Percentiles rank a stretch among this genome's conserved stretches.
These are phyloP conservation scores for Penicillium coprophilum DNA, from an alignment of 495 filamentous ascomycete species.

Conservation along the genomic window DNA sequence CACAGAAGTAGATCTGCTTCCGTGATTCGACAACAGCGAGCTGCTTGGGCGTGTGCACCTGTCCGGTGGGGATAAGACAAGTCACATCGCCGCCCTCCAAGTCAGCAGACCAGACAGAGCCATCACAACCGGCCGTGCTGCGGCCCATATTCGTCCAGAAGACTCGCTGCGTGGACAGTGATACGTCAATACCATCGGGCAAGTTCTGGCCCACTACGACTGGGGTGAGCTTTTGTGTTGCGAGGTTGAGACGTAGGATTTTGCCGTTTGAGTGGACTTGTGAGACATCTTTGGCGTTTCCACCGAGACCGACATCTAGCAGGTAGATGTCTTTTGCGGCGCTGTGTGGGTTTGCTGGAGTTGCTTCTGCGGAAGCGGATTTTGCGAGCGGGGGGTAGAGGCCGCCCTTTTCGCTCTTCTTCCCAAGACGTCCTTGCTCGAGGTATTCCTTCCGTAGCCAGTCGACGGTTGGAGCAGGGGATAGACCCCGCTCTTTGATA, in stretches of 20 bases:
- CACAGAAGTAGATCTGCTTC: conserved; percentile 50
- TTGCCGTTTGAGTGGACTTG: conserved; percentile 24
- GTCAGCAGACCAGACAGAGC: conserved; percentile 43
- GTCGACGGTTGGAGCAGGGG: conserved; percentile 28
- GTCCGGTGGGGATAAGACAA: conserved; percentile 37
- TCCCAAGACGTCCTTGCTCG: conserved; percentile 31
- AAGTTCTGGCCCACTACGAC: conserved; percentile 35
- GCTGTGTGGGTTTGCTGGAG: conserved; percentile 13
- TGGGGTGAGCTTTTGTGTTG: conserved; percentile 22
- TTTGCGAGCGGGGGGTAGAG: conserved; percentile 27
- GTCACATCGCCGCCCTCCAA: conserved; percentile 44
- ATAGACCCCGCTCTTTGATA: conserved; percentile 32
- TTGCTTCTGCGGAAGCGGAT: conserved; percentile 8
- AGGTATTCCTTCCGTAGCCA: conserved; percentile 37
- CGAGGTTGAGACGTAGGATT: conserved; percentile 23
- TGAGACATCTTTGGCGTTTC: conserved; percentile 22
- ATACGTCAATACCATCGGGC: conserved; percentile 52
- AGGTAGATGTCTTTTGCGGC: conserved; percentile 26
- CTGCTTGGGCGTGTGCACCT: conserved; percentile 56
- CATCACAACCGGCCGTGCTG: conserved; percentile 36
- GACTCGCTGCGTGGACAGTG: conserved; percentile 32
- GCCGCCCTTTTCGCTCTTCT: conserved; percentile 35
- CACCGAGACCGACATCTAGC: conserved; percentile 32
- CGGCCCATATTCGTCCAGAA: conserved; percentile 59
- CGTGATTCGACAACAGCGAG: conserved; percentile 34